A percentile compares a stretch with the other conserved stretches of the same genome.
These are phyloP conservation scores for Apiospora hydei DNA, from an alignment of 2,329 filamentous ascomycete genomes.

Conservation along the genomic window DNA sequence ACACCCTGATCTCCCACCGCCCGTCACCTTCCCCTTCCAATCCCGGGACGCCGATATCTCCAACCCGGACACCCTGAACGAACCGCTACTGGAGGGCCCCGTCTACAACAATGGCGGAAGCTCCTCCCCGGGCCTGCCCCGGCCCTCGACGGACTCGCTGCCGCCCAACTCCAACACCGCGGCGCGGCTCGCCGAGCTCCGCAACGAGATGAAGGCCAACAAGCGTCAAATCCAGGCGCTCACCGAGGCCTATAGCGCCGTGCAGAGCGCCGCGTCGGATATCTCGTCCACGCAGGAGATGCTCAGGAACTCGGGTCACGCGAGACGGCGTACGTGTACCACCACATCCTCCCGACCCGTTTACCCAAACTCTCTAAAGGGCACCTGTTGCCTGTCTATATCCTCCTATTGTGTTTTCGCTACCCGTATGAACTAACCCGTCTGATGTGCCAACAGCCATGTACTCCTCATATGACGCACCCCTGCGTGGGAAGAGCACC, in stretches of 20 bases:
- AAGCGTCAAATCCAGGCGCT: constrained; percentile 30
- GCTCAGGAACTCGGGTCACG: neutral
- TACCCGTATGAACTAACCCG: neutral
- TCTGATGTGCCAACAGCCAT: neutral
- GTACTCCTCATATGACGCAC: neutral
- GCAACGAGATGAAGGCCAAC: constrained; percentile 28
- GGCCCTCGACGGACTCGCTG: constrained; percentile 25
- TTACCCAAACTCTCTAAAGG: neutral
- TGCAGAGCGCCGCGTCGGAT: constrained; percentile 27
- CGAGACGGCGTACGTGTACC: neutral
- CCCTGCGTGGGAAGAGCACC: neutral
- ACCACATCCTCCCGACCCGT: neutral
- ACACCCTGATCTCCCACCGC: neutral
- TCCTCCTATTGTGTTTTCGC: no score
- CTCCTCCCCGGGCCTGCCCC: neutral
- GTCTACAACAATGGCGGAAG: neutral
- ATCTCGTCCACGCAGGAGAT: constrained; percentile 29
- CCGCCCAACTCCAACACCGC: constrained; percentile 23
- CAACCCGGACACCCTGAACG: constrained; percentile 28
- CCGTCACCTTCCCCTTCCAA: neutral
- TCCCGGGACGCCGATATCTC: constrained; percentile 22
- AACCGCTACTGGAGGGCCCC: constrained; percentile 24
- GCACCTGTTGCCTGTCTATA: neutral
- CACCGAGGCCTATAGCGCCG: constrained; percentile 28
- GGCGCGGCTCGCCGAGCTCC: constrained; percentile 27